Evolutionary conservation across 345 rosid species (phyloP).

Genomic region (Kandelia obovata): DNA sequence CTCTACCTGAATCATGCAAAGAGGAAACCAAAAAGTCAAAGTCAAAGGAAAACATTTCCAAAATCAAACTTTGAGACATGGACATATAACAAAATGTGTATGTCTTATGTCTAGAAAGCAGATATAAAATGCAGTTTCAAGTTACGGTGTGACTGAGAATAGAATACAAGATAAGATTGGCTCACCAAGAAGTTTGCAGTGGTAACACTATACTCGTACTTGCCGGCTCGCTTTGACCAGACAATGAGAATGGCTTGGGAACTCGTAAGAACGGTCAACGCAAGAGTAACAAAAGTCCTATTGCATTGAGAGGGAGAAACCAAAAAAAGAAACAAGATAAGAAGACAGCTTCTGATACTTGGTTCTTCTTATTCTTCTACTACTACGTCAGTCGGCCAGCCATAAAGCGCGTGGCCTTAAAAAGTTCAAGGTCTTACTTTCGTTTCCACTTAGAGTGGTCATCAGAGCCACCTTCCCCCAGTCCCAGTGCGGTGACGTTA

Average conservation of each 20-base stretch:
- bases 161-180: not conserved
- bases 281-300: slow-evolving; percentile 75
- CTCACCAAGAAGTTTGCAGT: slow-evolving; percentile 94
- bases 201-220: slow-evolving; percentile 92
- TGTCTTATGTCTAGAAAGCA: not conserved
- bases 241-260: slow-evolving; percentile 96
- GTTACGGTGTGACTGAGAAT: not conserved
- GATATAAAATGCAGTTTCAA: not conserved
- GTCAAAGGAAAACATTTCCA: not conserved
- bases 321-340: not conserved
- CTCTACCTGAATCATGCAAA: slow-evolving; percentile 60
- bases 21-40: not conserved
- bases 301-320: slow-evolving; percentile 7
- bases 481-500: slow-evolving; percentile 36
- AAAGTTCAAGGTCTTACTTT: slow-evolving; percentile 41
- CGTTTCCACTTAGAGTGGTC: slow-evolving; percentile 71
- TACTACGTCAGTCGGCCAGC: not conserved
- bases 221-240: slow-evolving; percentile 99
- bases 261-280: slow-evolving; percentile 84
- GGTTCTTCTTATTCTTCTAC: not conserved
- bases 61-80: not conserved
- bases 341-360: no score
- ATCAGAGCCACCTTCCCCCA: slow-evolving; percentile 16
- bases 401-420: not conserved
- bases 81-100: not conserved